A percentile compares a stretch with the other conserved stretches of the same genome.
phyloP scores from a whole-genome alignment of 1,284 basidiomycete genomes.

The Papiliotrema terrestris region DNA sequence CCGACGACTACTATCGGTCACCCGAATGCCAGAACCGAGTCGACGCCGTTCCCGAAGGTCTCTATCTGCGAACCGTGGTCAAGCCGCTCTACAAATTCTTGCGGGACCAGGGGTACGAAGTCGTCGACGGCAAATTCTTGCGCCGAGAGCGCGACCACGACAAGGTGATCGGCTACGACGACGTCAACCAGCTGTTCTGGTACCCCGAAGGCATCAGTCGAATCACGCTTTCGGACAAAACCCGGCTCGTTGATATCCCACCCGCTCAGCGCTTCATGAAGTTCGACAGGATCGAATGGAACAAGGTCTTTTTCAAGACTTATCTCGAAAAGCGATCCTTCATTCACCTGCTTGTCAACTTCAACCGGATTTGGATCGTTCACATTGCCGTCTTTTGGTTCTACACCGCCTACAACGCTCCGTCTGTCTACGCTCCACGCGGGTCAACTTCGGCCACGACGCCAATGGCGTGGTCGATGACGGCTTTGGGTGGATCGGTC shows the following conservation, averaged over 20 bases:
- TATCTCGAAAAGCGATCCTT: constrained; percentile 94
- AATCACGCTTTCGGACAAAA: constrained; percentile 86
- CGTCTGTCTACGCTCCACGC: constrained; percentile 68
- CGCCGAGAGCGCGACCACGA: constrained; percentile 90
- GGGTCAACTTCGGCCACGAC: constrained; percentile 56
- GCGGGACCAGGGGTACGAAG: constrained; percentile 96
- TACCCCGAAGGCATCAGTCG: constrained; percentile 97
- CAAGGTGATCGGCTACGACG: constrained; percentile 96
- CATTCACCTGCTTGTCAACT: constrained; percentile 91
- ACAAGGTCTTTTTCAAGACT: constrained; percentile 91
- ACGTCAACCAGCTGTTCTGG: constrained; percentile 99
- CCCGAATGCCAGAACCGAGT: constrained; percentile 95
- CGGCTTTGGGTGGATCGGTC: constrained; percentile 84
- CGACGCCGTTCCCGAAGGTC: constrained; percentile 90
- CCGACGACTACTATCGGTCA: constrained; percentile 98
- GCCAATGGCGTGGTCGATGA: constrained; percentile 81
- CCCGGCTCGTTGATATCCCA: constrained; percentile 81
- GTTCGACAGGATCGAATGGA: constrained; percentile 93
- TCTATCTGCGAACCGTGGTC: constrained; percentile 86
- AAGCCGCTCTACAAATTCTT: constrained; percentile 98
- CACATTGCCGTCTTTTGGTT: constrained; percentile 90
- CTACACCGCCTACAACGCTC: constrained; percentile 92
- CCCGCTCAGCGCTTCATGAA: constrained; percentile 90
- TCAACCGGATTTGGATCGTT: constrained; percentile 95
- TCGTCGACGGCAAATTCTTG: constrained; percentile 92